Conservation (phyloP, 108 stramenopile genomes). For the Pseudonitzschia multiseries region DNA sequence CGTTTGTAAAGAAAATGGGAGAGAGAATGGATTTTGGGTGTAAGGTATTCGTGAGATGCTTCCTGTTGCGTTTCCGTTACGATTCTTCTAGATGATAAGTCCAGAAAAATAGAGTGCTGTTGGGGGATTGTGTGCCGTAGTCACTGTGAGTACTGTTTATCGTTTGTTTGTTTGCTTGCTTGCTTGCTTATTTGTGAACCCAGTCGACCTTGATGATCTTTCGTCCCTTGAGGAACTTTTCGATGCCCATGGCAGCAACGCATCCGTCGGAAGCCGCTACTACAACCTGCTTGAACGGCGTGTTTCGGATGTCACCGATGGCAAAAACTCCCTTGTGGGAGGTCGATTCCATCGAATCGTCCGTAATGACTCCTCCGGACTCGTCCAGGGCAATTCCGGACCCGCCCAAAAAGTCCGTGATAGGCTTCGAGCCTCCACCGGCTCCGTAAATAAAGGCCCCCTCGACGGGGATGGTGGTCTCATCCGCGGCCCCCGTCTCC, state of each 20-base stretch:
- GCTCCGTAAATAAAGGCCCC: conserved; percentile 63
- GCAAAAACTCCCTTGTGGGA: conserved; percentile 45
- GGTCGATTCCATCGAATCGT: conserved; percentile 54
- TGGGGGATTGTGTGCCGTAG: too few relatives aligned
- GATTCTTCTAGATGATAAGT: too few relatives aligned
- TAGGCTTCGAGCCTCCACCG: conserved; percentile 61
- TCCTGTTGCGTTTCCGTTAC: too few relatives aligned
- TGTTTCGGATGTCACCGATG: conserved; percentile 64
- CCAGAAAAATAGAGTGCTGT: too few relatives aligned
- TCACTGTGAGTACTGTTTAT: too few relatives aligned
- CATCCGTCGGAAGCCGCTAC: conserved; percentile 63
- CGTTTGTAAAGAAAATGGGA: too few relatives aligned
- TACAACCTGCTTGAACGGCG: conserved; percentile 66
- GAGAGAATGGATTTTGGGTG: too few relatives aligned
- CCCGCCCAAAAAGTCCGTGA: conserved; percentile 54
- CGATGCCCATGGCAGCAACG: conserved; percentile 62
- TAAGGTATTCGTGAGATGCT: too few relatives aligned
- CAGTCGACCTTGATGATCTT: conserved; percentile 56
- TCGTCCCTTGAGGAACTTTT: conserved; percentile 54
- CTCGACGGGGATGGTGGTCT: conserved; percentile 41
- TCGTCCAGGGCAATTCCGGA: conserved; percentile 46
- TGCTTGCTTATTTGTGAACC: conserved; percentile 41
- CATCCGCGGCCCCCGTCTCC: conserved; percentile 17
- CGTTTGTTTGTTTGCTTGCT: too few relatives aligned
- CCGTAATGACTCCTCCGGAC: conserved; percentile 52